phyloP scores from a whole-genome alignment of 2,329 filamentous ascomycete species.

The Colletotrichum liriopes region DNA sequence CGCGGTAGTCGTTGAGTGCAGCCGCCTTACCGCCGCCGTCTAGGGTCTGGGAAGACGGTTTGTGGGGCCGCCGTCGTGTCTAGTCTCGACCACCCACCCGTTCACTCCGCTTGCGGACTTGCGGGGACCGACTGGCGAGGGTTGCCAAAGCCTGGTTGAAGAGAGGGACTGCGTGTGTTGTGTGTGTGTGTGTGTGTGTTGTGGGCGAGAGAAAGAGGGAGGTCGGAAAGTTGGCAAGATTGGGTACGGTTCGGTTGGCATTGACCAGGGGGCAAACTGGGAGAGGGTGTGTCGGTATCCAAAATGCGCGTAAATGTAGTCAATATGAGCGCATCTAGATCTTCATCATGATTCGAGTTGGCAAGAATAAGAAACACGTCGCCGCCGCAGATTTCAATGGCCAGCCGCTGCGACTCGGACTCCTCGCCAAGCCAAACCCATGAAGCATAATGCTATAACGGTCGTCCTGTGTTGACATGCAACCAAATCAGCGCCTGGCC shows the following conservation, averaged over 20 bases:
- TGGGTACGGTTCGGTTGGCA: conserved; percentile 27
- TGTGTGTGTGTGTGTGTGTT: no score
- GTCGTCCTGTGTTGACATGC: conserved; percentile 21
- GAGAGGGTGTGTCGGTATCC: neutral
- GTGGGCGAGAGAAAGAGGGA: conserved; percentile 1
- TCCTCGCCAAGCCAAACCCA: conserved; percentile 24
- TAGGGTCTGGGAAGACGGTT: conserved; percentile 41
- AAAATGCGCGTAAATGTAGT: neutral
- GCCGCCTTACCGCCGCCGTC: conserved; percentile 41
- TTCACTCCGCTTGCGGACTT: conserved; percentile 24
- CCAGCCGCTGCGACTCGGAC: conserved; percentile 26
- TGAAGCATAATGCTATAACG: conserved; percentile 31
- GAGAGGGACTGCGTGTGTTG: neutral
- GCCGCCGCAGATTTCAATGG: conserved; percentile 40
- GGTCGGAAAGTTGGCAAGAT: conserved; percentile 12
- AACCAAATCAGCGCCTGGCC: conserved; percentile 30
- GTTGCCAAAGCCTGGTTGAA: conserved; percentile 31
- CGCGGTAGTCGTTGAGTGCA: conserved; percentile 43
- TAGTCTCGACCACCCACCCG: conserved; percentile 28
- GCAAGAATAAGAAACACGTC: conserved; percentile 34
- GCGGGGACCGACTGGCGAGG: conserved; percentile 38
- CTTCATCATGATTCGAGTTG: conserved; percentile 40
- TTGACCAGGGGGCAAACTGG: conserved; percentile 1
- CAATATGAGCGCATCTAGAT: conserved; percentile 35
- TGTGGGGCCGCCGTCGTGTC: conserved; percentile 39